Percentiles rank a stretch among this genome's conserved stretches.
Conservation (phyloP, 495 filamentous ascomycete species). For the Aspergillus ostianus region DNA sequence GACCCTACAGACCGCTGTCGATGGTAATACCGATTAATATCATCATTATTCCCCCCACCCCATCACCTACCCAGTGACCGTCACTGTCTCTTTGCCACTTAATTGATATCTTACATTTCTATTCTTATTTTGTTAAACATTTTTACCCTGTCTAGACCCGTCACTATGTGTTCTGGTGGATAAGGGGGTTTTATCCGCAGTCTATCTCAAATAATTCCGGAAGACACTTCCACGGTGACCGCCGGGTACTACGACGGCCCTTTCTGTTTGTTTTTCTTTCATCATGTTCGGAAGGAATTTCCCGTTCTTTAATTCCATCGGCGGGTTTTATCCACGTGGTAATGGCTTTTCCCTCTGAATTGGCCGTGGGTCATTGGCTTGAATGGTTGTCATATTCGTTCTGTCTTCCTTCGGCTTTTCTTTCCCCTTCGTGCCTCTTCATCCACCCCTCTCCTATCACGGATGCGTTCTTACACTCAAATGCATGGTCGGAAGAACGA, state of each 20-base stretch:
- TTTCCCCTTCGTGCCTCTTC: conserved; percentile 15
- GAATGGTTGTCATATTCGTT: conserved; percentile 3
- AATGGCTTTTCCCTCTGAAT: conserved; percentile 35
- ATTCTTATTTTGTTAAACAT: conserved; percentile 14
- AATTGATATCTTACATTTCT: conserved; percentile 17
- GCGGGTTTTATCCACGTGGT: conserved; percentile 50
- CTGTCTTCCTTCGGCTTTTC: conserved; percentile 3
- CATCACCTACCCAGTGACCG: conserved; percentile 22
- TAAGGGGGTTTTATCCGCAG: not conserved
- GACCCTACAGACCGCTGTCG: conserved; percentile 72
- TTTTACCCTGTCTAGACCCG: conserved; percentile 10
- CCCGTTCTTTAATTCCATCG: conserved; percentile 40
- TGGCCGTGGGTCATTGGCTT: conserved; percentile 13
- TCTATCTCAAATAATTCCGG: conserved; percentile 2
- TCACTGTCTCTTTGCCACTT: conserved; percentile 18
- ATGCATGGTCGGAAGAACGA: not conserved
- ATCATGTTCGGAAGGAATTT: conserved; percentile 46
- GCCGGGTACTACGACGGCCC: conserved; percentile 9
- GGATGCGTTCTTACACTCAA: not conserved
- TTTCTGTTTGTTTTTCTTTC: conserved; percentile 21
- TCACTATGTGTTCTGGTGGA: conserved; percentile 25
- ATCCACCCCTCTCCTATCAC: not conserved
- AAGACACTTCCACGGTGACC: not conserved
- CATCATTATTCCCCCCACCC: conserved; percentile 11
- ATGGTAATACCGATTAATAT: conserved; percentile 57